Evolutionary conservation across 2,329 filamentous ascomycete genomes (phyloP), one percentile per base, ranked within the genome.

Genomic region (Podosphaera fusca): DNA sequence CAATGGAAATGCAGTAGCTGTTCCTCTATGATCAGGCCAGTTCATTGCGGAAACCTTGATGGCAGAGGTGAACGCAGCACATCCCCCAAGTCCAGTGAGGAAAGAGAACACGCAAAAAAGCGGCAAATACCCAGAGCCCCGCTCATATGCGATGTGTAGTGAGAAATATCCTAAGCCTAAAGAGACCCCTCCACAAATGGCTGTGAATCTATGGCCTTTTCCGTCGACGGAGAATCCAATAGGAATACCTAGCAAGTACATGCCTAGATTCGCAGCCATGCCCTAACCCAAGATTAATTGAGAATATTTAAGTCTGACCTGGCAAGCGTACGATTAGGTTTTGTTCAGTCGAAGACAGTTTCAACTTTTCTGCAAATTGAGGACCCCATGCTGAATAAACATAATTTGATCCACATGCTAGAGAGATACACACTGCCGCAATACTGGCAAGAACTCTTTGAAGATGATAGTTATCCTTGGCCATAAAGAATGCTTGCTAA

Each of bases 171-270:
- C 92, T 4, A 79, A 66, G 10, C 78, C 82, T 46, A 98, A 76
- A 35, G 84, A 72, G 21, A 89, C 64, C 9, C 84, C 79, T 46
- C 90, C 90, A 52, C 83, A 72, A 9, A 94, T 70, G 4, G 92
- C 82, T 56, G 87, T 84, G 56, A 85, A 81, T 55, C 87, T 78
- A 49, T 90, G 87, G 0, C 90, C 88, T 64, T 80, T 83, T 56
- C 76, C 74, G 70, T 98, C 92, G 60, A 95, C 83, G 62, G 95
- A 78, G 64, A 95, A 79, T 57, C 92, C 92, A 61, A 94, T 77
- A 1, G 90, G 89, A 64, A 96, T 85, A 34, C 92, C 92, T 66
- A 87, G 77, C 6, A 82, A 82, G 70, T 96, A 96, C 87, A 95
- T 95, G 66, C 90, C 90, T 66, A 96, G 71, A 66, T 90, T 90